phyloP scores from a whole-genome alignment of 352 stramenopile genomes.

The Globisporangium cystogenes region DNA sequence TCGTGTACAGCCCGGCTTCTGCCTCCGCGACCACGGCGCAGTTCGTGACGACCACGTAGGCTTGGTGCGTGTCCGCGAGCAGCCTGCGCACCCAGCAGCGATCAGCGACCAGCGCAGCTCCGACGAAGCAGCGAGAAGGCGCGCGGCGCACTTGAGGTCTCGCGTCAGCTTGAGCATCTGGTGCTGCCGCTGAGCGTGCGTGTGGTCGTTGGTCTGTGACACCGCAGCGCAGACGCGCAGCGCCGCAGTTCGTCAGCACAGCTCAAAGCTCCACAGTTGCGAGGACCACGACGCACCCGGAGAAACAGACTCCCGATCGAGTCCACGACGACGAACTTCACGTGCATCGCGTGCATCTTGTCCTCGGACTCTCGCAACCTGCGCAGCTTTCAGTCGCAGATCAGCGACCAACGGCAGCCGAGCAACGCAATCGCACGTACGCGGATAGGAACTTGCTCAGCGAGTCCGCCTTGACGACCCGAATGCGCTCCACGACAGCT shows the following conservation, averaged over 20 bases:
- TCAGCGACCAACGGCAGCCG: not conserved
- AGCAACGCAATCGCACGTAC: constrained; percentile 15
- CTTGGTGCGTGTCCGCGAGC: constrained; percentile 56
- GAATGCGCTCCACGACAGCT: constrained; percentile 33
- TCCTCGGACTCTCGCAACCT: constrained; percentile 61
- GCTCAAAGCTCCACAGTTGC: not conserved
- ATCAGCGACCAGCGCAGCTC: not conserved
- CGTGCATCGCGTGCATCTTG: constrained; percentile 29
- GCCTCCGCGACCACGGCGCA: constrained; percentile 35
- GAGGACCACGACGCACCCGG: constrained; percentile 24
- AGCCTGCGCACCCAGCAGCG: constrained; percentile 20
- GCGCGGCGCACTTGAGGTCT: constrained; percentile 39
- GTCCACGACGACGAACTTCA: constrained; percentile 72
- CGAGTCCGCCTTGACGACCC: constrained; percentile 31
- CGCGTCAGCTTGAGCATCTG: constrained; percentile 41
- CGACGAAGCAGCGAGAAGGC: not conserved
- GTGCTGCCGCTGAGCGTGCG: constrained; percentile 33
- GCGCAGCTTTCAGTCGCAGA: too few species aligned
- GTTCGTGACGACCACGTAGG: constrained; percentile 67
- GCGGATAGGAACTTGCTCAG: constrained; percentile 33
- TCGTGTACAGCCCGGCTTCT: constrained; percentile 50
- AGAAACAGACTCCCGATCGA: constrained; percentile 57
- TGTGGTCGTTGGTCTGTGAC: constrained; percentile 29
- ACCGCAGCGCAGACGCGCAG: not conserved
- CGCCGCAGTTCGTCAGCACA: too few species aligned